Evolutionary conservation across 257 asterid species (phyloP), one percentile per base, ranked within the genome.

Genomic region (Solanum sitiens): DNA sequence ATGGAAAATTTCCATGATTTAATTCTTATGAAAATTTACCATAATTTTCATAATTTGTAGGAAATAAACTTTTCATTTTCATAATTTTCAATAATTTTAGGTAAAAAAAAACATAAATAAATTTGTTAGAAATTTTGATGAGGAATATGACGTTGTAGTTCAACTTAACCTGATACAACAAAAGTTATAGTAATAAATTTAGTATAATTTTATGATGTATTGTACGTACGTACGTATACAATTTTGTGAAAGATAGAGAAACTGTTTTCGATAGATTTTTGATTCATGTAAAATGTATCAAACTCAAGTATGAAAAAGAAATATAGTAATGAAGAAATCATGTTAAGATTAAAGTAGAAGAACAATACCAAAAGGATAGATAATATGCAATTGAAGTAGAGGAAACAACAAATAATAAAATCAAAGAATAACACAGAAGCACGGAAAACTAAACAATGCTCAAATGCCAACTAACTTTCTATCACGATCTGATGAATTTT

Each of bases 291-390:
- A 61, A 61, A n/a, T 5, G 27, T 63, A 63, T 63, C 27, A 63
- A 63, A 9, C 6, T 63, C 33, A n/a, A n/a, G 16, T 63, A 63
- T n/a, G 15, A 63, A 63, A 61, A 63, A 3, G 11, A 63, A n/a
- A 63, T 63, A 11, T 1, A 2, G 0, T 11, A 2, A 65, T n/a
- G 7, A 2, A 25, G 2, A n/a, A n/a, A n/a, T 3, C 8, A n/a
- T 65, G 72, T 13, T 65, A n/a, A 65, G 5, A 5, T n/a, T n/a
- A n/a, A 65, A n/a, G 7, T 5, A 2, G 2, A 65, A n/a, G 5
- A 65, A 10, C 15, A 65, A 0, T 65, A 65, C 8, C 32, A 4
- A n/a, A n/a, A 65, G 8, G 1, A 11, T 13, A 65, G 13, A 65
- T 0, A n/a, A 25, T 13, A n/a, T n/a, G 33, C n/a, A 23, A 65